Conservation (phyloP, 108 stramenopile species). For the Parietichytrium sp. region DNA sequence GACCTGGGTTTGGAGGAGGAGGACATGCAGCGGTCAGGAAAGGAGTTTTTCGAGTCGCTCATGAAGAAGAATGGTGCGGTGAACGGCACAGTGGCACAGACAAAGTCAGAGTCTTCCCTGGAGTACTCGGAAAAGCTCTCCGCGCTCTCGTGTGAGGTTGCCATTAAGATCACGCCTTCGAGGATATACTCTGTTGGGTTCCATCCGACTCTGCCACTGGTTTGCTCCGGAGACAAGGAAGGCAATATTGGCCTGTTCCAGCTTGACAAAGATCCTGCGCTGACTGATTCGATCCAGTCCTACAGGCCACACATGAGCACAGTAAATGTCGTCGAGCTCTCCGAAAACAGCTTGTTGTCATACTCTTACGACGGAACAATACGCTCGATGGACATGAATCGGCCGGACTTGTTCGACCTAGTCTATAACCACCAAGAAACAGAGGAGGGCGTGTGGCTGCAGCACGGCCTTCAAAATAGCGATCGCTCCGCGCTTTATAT, state of each 20-base stretch:
- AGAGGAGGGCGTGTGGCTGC: slow-evolving; percentile 22
- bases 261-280: not conserved
- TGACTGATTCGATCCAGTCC: too few species aligned
- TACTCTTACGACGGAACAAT: slow-evolving; percentile 7
- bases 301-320: not conserved
- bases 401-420: not conserved
- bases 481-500: not conserved
- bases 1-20: slow-evolving; percentile 1
- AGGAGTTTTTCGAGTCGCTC: slow-evolving; percentile 3
- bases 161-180: not conserved
- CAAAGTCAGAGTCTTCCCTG: not conserved
- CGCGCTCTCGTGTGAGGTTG: not conserved
- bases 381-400: not conserved
- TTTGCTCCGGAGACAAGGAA: slow-evolving; percentile 21
- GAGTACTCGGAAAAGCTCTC: not conserved
- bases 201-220: not conserved
- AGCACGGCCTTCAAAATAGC: not conserved
- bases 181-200: not conserved
- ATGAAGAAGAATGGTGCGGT: not conserved
- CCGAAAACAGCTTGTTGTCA: not conserved
- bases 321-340: not conserved
- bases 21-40: too few species aligned
- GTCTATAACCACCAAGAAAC: not conserved
- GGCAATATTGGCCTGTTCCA: not conserved
- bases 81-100: not conserved